Conservation (phyloP, 148 eudicot species). For the Agrostemma githago region DNA sequence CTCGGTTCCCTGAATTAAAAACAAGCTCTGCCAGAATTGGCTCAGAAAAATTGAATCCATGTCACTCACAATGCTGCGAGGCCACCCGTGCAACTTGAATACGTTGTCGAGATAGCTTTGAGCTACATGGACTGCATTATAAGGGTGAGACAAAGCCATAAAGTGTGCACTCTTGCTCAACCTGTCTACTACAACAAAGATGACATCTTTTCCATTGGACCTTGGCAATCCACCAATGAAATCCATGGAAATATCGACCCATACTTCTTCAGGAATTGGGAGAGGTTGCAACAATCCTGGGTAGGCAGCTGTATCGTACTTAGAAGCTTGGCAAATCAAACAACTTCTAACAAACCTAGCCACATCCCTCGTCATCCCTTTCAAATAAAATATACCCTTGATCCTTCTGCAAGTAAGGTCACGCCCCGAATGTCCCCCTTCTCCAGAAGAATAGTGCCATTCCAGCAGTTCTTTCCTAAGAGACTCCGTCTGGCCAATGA, state of each 20-base stretch:
- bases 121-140: not conserved
- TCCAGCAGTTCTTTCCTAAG: not conserved
- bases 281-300: not conserved
- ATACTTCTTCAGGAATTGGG: not conserved
- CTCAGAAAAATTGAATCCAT: not conserved
- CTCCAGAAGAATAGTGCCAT: not conserved
- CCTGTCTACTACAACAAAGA: not conserved
- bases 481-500: not conserved
- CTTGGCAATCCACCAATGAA: not conserved
- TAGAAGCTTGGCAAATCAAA: not conserved
- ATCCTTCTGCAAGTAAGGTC: not conserved
- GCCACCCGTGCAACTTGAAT: not conserved
- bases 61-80: not conserved
- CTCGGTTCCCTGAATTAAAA: not conserved
- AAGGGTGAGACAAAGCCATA: not conserved
- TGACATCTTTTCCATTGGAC: not conserved
- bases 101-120: not conserved
- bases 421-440: constrained; percentile 13
- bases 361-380: not conserved
- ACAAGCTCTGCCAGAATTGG: not conserved
- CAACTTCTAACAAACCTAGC: not conserved
- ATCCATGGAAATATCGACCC: not conserved
- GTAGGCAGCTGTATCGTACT: not conserved
- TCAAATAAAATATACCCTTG: not conserved
- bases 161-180: not conserved